Conservation (phyloP, 78 protist genomes). For the Isochrysis galbana region DNA sequence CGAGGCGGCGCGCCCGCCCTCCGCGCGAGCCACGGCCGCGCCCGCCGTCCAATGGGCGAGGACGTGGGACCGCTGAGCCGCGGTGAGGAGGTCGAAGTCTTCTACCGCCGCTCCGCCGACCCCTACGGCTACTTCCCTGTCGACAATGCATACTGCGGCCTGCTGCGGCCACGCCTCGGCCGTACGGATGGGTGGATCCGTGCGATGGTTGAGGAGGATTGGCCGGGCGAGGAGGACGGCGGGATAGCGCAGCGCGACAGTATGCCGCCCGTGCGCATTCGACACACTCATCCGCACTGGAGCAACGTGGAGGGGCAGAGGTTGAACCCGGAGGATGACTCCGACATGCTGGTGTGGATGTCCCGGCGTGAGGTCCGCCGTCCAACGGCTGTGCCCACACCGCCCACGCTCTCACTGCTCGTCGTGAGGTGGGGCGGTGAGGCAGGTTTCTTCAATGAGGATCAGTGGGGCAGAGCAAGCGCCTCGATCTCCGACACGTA, state of each 20-base stretch:
- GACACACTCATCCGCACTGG: slow-evolving; percentile 26
- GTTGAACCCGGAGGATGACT: not conserved
- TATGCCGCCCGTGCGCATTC: not conserved
- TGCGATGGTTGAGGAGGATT: not conserved
- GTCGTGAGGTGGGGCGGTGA: slow-evolving; percentile 37
- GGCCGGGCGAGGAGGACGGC: not conserved
- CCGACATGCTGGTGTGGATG: slow-evolving; percentile 1
- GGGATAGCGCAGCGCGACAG: not conserved
- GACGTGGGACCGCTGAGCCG: not conserved
- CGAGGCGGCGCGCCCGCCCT: too few relatives aligned
- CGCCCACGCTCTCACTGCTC: not conserved
- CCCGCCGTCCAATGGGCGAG: too few relatives aligned
- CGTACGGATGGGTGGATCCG: slow-evolving; percentile 29
- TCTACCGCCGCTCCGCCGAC: slow-evolving; percentile 17
- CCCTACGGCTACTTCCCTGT: slow-evolving; percentile 34
- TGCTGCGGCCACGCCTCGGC: slow-evolving; percentile 23
- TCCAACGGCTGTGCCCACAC: not conserved
- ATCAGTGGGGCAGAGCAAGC: slow-evolving; percentile 27
- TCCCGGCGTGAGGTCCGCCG: not conserved
- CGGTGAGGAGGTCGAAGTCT: slow-evolving; percentile 35
- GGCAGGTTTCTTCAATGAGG: slow-evolving; percentile 15
- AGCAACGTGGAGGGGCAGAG: slow-evolving; percentile 13
- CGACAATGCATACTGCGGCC: not conserved
- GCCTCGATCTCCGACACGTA: slow-evolving; percentile 43
- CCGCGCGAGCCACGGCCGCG: too few relatives aligned